These are phyloP conservation scores for Yamadazyma scolyti DNA, from an alignment of 805 yeast species.

Conservation along the genomic window DNA sequence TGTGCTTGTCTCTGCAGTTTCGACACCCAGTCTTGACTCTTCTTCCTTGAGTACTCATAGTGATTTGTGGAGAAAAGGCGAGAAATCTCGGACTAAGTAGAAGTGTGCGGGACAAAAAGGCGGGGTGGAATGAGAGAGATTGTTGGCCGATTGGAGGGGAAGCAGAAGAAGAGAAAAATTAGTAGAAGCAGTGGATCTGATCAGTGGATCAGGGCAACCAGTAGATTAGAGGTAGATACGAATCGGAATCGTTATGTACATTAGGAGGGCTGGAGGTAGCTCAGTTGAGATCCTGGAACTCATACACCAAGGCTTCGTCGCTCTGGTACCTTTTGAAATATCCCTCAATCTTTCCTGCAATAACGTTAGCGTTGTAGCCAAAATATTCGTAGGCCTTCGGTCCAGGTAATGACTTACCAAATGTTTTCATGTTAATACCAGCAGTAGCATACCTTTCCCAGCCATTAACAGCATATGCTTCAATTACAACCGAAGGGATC, in stretches of 20 bases:
- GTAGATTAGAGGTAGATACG: no score
- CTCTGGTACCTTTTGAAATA: slow-evolving; percentile 14
- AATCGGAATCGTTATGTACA: background rate
- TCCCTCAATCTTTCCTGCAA: slow-evolving; percentile 22
- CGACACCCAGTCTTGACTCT: slow-evolving; percentile 15
- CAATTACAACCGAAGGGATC: slow-evolving; percentile 26
- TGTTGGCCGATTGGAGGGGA: no score
- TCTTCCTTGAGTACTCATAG: no score
- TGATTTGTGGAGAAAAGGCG: no score
- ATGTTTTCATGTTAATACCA: slow-evolving; percentile 26
- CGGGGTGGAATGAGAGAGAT: no score
- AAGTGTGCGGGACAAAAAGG: no score
- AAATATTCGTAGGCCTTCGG: slow-evolving; percentile 24
- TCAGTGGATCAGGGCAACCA: no score
- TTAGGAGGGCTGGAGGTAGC: background rate
- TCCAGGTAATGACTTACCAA: slow-evolving; percentile 35
- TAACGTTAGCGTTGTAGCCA: slow-evolving; percentile 20
- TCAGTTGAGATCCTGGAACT: slow-evolving; percentile 5
- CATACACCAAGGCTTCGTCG: slow-evolving; percentile 5
- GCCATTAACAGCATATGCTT: slow-evolving; percentile 30
- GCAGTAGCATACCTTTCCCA: slow-evolving; percentile 36
- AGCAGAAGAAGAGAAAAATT: no score
- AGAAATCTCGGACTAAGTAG: no score
- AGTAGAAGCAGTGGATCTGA: no score
- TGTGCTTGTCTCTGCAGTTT: slow-evolving; percentile 13